Percentiles rank a stretch among this genome's conserved stretches.
Conservation (phyloP, 1,284 basidiomycete genomes). For the Irpex sp. region DNA sequence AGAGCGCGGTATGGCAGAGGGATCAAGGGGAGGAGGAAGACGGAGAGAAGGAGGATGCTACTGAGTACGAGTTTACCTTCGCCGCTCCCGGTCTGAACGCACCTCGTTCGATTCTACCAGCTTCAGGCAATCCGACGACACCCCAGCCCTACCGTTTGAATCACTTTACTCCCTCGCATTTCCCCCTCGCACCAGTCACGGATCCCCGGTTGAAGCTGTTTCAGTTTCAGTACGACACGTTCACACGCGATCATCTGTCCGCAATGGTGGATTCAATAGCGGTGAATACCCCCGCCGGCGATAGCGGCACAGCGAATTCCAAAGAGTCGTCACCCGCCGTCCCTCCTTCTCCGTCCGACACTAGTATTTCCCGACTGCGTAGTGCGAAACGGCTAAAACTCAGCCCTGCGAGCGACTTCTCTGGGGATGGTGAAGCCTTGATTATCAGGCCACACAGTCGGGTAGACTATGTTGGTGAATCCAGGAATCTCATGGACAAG, state of each 20-base stretch:
- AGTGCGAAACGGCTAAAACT: conserved; percentile 75
- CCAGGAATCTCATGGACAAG: conserved; percentile 65
- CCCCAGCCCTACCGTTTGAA: conserved; percentile 34
- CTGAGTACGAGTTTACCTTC: conserved; percentile 62
- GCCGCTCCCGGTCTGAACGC: conserved; percentile 37
- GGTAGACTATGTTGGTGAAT: conserved; percentile 68
- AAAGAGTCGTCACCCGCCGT: conserved; percentile 21
- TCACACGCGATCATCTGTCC: conserved; percentile 86
- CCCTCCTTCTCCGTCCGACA: conserved; percentile 29
- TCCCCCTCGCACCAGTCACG: conserved; percentile 39
- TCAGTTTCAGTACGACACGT: conserved; percentile 90
- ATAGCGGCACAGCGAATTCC: conserved; percentile 31
- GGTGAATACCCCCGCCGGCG: conserved; percentile 65
- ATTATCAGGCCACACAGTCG: conserved; percentile 43
- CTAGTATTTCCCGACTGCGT: conserved; percentile 48
- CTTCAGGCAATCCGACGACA: conserved; percentile 34
- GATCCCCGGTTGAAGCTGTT: conserved; percentile 81
- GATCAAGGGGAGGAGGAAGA: conserved; percentile 1
- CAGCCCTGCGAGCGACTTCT: conserved; percentile 51
- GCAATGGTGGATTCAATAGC: conserved; percentile 88
- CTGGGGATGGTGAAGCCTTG: conserved; percentile 37
- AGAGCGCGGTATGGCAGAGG: conserved; percentile 2
- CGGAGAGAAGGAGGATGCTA: conserved; percentile 12
- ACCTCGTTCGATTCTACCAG: neutral
- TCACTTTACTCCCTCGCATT: conserved; percentile 9